Evolutionary conservation across 2,329 filamentous ascomycete genomes (phyloP).

Genomic region (Sphaceloma murrayae): DNA sequence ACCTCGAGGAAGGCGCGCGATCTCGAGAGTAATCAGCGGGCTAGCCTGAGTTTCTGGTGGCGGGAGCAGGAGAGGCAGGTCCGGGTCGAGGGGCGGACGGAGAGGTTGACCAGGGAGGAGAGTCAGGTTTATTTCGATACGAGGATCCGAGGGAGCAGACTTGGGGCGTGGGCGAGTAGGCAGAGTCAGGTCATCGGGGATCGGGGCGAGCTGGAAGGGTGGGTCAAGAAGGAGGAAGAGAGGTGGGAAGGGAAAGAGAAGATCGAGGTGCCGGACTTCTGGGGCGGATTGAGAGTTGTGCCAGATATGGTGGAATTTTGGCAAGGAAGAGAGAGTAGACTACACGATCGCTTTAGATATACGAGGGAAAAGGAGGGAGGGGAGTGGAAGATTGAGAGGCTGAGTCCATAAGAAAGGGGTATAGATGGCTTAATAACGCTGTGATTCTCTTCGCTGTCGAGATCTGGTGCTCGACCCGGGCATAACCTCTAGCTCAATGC

Average conservation of each 20-base stretch:
- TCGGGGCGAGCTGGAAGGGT: constrained; percentile 61
- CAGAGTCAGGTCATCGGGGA: constrained; percentile 71
- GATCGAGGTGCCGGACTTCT: constrained; percentile 87
- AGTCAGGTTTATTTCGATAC: constrained; percentile 58
- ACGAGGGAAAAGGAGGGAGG: constrained; percentile 45
- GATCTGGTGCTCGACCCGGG: constrained; percentile 1
- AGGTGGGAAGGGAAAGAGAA: constrained; percentile 64
- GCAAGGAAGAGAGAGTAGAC: constrained; percentile 77
- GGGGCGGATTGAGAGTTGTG: constrained; percentile 81
- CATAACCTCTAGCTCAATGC: background rate
- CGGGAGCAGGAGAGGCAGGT: constrained; percentile 78
- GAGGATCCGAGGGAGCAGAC: constrained; percentile 64
- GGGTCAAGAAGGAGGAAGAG: constrained; percentile 67
- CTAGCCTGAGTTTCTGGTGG: constrained; percentile 87
- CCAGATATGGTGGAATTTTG: constrained; percentile 91
- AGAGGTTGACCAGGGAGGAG: constrained; percentile 59
- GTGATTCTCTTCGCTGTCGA: background rate
- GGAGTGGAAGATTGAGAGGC: constrained; percentile 59
- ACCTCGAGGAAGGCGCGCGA: constrained; percentile 62
- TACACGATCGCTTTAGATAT: constrained; percentile 93
- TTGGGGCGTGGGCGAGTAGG: constrained; percentile 88
- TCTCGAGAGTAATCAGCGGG: constrained; percentile 63
- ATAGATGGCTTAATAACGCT: background rate
- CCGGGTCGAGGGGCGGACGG: constrained; percentile 68
- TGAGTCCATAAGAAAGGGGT: constrained; percentile 52